Conservation (phyloP, 1,139 yeast species). For the Lodderomyces pseudojiufengensis region DNA sequence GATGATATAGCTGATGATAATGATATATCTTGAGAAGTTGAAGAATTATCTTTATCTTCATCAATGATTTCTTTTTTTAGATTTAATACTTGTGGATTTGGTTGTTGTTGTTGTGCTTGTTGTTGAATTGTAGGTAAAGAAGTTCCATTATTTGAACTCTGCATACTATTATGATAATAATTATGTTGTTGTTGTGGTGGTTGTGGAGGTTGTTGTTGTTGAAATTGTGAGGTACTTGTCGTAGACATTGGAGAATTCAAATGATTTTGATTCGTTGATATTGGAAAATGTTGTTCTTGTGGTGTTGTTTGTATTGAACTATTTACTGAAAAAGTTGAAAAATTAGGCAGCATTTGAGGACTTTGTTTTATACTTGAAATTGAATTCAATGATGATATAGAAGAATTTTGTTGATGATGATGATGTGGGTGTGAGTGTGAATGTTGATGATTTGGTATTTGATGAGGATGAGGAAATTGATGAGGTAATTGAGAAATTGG, state of each 20-base stretch:
- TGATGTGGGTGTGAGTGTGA: constrained; percentile 25
- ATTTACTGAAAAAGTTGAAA: not conserved
- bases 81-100: not conserved
- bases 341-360: too few relatives aligned
- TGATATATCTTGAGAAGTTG: too few relatives aligned
- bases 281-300: not conserved
- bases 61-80: too few relatives aligned
- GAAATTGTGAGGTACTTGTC: not conserved
- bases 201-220: constrained; percentile 1
- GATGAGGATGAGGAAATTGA: constrained; percentile 28
- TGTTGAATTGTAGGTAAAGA: not conserved
- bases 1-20: constrained; percentile 3
- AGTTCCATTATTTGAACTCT: not conserved
- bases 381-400: constrained; percentile 1
- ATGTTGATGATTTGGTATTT: constrained; percentile 30
- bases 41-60: too few relatives aligned
- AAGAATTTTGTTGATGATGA: constrained; percentile 17
- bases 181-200: not conserved
- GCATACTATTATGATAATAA: too few relatives aligned
- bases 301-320: not conserved
- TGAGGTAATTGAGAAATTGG: too few relatives aligned
- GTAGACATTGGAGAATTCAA: not conserved
- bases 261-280: not conserved
- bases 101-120: not conserved
- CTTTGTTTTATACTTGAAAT: not conserved